A percentile compares a stretch with the other conserved stretches of the same genome.
phyloP scores from a whole-genome alignment of 192 early-diverging fungal species.

The Lobosporangium transversale region DNA sequence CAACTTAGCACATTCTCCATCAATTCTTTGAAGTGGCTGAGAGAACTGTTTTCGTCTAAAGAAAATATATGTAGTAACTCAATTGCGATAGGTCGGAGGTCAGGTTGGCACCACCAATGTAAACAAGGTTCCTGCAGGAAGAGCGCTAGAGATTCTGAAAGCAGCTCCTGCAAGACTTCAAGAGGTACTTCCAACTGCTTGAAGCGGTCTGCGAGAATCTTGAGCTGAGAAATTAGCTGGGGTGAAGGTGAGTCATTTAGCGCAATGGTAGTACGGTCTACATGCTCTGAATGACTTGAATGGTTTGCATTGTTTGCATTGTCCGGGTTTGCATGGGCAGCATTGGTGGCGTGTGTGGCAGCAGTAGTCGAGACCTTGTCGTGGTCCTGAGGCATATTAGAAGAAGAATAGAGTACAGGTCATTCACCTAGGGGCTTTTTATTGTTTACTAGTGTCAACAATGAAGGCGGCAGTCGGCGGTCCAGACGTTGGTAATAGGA shows the following conservation, averaged over 20 bases:
- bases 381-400: too few relatives aligned
- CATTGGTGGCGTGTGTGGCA: too few relatives aligned
- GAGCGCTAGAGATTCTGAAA: constrained; percentile 4
- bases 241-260: constrained; percentile 14
- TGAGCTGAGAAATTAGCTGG: constrained; percentile 4
- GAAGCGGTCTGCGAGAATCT: neutral
- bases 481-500: too few relatives aligned
- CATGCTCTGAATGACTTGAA: too few relatives aligned
- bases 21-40: constrained; percentile 10
- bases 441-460: too few relatives aligned
- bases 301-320: too few relatives aligned
- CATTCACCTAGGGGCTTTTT: too few relatives aligned
- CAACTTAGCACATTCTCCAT: constrained; percentile 16
- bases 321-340: too few relatives aligned
- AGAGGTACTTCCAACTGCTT: constrained; percentile 4
- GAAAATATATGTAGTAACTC: constrained; percentile 34
- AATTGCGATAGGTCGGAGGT: constrained; percentile 18
- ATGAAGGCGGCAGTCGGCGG: too few relatives aligned
- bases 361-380: too few relatives aligned
- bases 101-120: constrained; percentile 45
- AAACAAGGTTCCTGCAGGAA: constrained; percentile 23
- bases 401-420: too few relatives aligned
- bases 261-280: too few relatives aligned
- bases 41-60: constrained; percentile 7
- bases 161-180: constrained; percentile 25